phyloP scores from a whole-genome alignment of 352 stramenopile species.

The Pythium sukuiense region DNA sequence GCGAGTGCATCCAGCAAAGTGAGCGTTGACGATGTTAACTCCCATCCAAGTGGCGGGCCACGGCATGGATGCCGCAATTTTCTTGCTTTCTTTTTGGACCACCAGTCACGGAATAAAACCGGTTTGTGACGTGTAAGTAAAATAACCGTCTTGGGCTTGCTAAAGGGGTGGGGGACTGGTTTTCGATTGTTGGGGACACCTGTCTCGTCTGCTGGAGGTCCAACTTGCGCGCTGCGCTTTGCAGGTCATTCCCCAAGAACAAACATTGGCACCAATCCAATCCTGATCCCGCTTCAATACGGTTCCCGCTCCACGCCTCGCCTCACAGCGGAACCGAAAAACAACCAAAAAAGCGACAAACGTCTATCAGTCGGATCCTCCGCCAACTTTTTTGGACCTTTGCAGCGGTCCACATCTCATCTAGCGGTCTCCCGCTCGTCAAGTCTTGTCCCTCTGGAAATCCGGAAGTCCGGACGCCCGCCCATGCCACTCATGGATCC shows the following conservation, averaged over 20 bases:
- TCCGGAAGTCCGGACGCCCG: neutral
- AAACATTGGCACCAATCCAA: neutral
- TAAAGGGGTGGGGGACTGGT: constrained; percentile 1
- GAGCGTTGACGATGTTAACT: neutral
- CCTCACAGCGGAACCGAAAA: neutral
- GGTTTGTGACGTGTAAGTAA: neutral
- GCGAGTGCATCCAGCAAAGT: neutral
- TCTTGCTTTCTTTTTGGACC: neutral
- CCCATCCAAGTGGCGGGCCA: neutral
- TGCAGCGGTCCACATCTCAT: constrained; percentile 3
- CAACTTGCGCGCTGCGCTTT: neutral
- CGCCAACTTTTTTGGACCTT: neutral
- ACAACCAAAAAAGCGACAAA: neutral
- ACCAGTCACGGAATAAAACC: neutral
- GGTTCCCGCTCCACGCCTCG: neutral
- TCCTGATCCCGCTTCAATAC: neutral
- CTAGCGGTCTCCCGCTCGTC: neutral
- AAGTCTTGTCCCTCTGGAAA: neutral
- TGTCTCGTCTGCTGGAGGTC: neutral
- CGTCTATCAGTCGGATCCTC: neutral
- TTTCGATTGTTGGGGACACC: constrained; percentile 3
- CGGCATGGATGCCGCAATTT: neutral
- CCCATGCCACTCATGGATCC: constrained; percentile 5
- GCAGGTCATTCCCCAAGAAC: neutral
- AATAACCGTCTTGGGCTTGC: neutral